A percentile compares a stretch with the other conserved stretches of the same genome.
These are phyloP conservation scores for Starmerella potacharoeniae DNA, from an alignment of 805 yeast species.

Conservation along the genomic window DNA sequence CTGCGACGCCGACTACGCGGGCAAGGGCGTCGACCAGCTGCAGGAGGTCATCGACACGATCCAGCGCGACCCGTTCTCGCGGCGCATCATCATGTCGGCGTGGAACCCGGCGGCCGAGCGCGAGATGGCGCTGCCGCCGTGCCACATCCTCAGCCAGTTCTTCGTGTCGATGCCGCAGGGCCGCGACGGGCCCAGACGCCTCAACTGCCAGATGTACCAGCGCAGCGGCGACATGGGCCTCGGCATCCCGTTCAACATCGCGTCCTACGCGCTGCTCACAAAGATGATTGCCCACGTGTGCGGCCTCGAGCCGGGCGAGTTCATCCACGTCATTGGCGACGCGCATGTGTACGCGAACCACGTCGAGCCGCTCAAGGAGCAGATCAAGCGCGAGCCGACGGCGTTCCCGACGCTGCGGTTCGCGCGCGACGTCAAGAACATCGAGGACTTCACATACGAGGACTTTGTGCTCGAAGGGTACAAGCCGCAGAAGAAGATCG, in stretches of 20 bases:
- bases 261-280: slow-evolving; percentile 86
- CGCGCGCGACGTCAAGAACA: slow-evolving; percentile 51
- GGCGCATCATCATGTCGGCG: slow-evolving; percentile 89
- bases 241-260: slow-evolving; percentile 98
- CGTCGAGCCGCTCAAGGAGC: slow-evolving; percentile 78
- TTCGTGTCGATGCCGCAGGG: slow-evolving; percentile 66
- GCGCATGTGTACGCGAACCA: slow-evolving; percentile 93
- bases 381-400: slow-evolving; percentile 62
- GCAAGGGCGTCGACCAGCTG: slow-evolving; percentile 85
- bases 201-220: slow-evolving; percentile 85
- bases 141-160: slow-evolving; percentile 93
- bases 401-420: slow-evolving; percentile 70
- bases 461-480: slow-evolving; percentile 77
- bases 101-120: slow-evolving; percentile 97
- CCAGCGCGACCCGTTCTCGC: slow-evolving; percentile 82
- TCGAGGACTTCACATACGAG: slow-evolving; percentile 80
- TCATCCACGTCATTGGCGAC: slow-evolving; percentile 92
- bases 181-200: slow-evolving; percentile 44
- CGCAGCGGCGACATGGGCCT: slow-evolving; percentile 99
- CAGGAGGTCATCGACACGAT: slow-evolving; percentile 66
- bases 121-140: slow-evolving; percentile 95
- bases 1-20: slow-evolving; percentile 77
- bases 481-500: slow-evolving; percentile 70
- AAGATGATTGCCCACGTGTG: slow-evolving; percentile 94
- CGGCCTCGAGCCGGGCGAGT: slow-evolving; percentile 90